Conservation (phyloP, 2,329 filamentous ascomycete species). For the Fusarium oligoseptatum region DNA sequence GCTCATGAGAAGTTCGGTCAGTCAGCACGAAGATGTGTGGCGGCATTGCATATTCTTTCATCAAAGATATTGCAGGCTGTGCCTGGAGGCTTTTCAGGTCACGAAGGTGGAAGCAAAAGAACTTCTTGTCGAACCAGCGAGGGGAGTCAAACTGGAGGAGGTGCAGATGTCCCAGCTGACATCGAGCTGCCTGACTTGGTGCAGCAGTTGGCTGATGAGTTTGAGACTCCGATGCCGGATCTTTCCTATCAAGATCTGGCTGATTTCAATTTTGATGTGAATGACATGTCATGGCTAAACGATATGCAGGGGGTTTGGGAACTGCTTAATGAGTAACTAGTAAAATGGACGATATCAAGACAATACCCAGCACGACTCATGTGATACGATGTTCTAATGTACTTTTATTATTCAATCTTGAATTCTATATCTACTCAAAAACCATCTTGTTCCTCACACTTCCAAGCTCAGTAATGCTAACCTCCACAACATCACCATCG, state of each 20-base stretch:
- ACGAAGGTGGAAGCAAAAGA: background rate
- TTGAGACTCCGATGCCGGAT: constrained; percentile 38
- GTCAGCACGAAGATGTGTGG: constrained; percentile 50
- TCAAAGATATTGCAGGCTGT: constrained; percentile 49
- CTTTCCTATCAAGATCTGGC: constrained; percentile 43
- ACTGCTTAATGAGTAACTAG: constrained; percentile 42
- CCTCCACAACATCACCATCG: constrained; percentile 58
- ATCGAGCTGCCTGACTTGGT: constrained; percentile 26
- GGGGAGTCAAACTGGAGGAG: background rate
- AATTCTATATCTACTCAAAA: constrained; percentile 45
- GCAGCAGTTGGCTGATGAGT: constrained; percentile 40
- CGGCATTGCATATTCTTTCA: constrained; percentile 52
- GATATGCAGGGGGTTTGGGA: constrained; percentile 51
- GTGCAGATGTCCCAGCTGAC: background rate
- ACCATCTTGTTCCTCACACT: constrained; percentile 55
- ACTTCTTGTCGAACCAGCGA: background rate
- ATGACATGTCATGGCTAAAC: constrained; percentile 52
- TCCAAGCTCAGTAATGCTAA: constrained; percentile 55
- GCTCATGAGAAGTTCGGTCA: constrained; percentile 52
- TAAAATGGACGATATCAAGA: background rate
- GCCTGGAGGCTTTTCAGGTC: background rate
- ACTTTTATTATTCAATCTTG: background rate
- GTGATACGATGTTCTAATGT: background rate
- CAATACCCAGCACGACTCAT: background rate
- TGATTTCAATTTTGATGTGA: constrained; percentile 48